These are phyloP conservation scores for Trypanosoma boissoni DNA, from an alignment of 208 protist species.

Conservation along the genomic window DNA sequence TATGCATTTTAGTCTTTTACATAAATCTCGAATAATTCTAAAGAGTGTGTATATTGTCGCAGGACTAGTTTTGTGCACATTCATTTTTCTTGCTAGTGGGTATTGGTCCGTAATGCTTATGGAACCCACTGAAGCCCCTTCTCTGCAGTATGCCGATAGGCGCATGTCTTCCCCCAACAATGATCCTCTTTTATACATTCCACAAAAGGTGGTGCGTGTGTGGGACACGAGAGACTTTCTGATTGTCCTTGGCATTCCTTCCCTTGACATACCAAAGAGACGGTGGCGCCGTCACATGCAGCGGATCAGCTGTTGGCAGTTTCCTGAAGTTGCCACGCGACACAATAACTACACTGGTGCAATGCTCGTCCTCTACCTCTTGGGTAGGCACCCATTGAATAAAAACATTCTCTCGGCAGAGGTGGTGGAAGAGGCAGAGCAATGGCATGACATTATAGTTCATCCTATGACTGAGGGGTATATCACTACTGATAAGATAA, in stretches of 20 bases:
- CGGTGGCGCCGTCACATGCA: constrained; percentile 28
- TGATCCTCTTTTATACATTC: too few relatives aligned
- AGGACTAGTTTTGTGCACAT: too few relatives aligned
- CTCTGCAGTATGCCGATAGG: too few relatives aligned
- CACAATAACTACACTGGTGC: constrained; percentile 31
- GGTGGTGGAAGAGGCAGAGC: constrained; percentile 37
- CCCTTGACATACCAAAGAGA: constrained; percentile 30
- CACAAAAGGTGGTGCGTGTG: too few relatives aligned
- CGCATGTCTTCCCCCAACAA: too few relatives aligned
- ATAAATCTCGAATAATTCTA: too few relatives aligned
- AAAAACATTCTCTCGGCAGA: constrained; percentile 22
- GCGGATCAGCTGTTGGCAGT: constrained; percentile 39
- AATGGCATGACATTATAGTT: constrained; percentile 29
- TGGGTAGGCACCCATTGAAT: constrained; percentile 7
- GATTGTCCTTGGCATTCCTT: constrained; percentile 42
- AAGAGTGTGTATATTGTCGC: too few relatives aligned
- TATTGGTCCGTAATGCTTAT: too few relatives aligned
- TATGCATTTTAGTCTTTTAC: too few relatives aligned
- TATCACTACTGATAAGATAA: background rate
- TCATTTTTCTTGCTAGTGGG: too few relatives aligned
- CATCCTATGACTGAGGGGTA: constrained; percentile 13
- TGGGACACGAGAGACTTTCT: constrained; percentile 12
- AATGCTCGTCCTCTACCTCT: constrained; percentile 33
- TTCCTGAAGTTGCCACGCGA: constrained; percentile 29
- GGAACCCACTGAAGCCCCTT: too few relatives aligned